Conservation (phyloP, 495 filamentous ascomycete species). For the Tuber indicum region DNA sequence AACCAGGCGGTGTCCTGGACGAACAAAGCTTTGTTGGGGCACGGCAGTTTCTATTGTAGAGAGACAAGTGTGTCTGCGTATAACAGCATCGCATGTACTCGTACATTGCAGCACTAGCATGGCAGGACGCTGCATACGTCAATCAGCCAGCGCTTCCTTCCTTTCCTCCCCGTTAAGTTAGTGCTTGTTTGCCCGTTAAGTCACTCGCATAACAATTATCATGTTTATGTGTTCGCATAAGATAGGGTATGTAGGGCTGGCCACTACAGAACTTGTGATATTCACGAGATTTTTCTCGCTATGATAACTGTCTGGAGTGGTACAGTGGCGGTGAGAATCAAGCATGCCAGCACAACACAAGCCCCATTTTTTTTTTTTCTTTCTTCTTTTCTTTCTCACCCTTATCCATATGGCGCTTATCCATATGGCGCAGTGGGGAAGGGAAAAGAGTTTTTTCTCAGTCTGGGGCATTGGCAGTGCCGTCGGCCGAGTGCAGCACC, state of each 20-base stretch:
- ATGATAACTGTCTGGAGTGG: neutral
- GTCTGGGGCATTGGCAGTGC: neutral
- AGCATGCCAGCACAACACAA: neutral
- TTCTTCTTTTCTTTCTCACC: neutral
- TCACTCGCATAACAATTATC: too few relatives aligned
- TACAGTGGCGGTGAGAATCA: neutral
- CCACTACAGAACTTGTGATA: neutral
- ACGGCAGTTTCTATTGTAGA: neutral
- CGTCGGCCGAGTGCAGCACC: neutral
- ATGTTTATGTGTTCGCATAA: neutral
- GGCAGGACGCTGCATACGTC: neutral
- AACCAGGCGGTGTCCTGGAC: neutral
- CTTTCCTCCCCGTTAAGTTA: neutral
- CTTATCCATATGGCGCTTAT: too few relatives aligned
- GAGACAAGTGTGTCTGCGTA: neutral
- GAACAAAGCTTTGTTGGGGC: neutral
- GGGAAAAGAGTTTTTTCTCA: neutral
- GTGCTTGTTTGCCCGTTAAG: neutral
- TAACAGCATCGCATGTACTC: neutral
- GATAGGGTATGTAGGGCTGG: neutral
- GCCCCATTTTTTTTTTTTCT: neutral
- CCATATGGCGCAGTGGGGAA: neutral
- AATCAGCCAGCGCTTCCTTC: neutral
- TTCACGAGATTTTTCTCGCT: neutral
- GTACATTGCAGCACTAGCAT: neutral